phyloP scores from a whole-genome alignment of 129 eudicot genomes.

The Ambrosia artemisiifolia region DNA sequence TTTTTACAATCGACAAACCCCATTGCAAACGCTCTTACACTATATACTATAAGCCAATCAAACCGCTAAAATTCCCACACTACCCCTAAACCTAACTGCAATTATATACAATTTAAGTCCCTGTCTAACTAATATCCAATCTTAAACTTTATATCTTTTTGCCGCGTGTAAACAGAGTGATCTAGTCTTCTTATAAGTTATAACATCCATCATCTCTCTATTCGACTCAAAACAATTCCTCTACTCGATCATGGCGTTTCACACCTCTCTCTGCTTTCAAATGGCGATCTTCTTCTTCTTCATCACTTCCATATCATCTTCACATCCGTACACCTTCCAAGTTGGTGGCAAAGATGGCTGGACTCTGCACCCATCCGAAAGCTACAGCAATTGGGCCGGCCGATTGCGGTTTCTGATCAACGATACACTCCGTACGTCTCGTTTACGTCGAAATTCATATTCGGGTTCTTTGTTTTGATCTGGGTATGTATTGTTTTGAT shows the following conservation, averaged over 20 bases:
- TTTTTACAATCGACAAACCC: no score
- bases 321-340: slow-evolving; percentile 24
- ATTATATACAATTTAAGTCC: not conserved
- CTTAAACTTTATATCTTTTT: not conserved
- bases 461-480: not conserved
- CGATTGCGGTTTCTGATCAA: slow-evolving; percentile 32
- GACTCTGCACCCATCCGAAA: slow-evolving; percentile 30
- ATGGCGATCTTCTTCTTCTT: not conserved
- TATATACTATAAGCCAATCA: no score
- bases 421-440: slow-evolving; percentile 39
- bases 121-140: not conserved
- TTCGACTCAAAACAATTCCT: slow-evolving; percentile 3
- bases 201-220: not conserved
- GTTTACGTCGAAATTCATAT: not conserved
- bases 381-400: slow-evolving; percentile 21
- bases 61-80: no score
- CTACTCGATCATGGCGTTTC: slow-evolving; percentile 24
- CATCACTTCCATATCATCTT: slow-evolving; percentile 16
- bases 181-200: slow-evolving; percentile 1
- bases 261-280: slow-evolving; percentile 16
- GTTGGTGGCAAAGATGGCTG: slow-evolving; percentile 38
- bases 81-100: not conserved
- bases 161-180: slow-evolving; percentile 21
- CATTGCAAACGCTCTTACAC: no score
- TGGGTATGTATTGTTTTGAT: not conserved